phyloP scores from a whole-genome alignment of 192 early-diverging fungal genomes.

The Powellomyces hirtus region DNA sequence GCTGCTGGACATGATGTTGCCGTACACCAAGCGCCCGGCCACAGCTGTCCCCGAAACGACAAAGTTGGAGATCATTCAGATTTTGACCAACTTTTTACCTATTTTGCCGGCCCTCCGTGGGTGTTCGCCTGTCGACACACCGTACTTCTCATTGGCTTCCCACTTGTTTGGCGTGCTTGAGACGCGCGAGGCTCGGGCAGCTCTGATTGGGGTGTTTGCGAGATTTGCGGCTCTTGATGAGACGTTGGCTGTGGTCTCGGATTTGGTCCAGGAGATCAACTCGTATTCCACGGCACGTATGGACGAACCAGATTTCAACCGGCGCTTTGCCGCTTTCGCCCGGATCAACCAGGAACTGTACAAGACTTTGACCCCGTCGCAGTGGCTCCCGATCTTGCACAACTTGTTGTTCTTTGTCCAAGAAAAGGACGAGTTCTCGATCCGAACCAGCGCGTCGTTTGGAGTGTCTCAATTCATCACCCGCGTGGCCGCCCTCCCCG shows the following conservation, averaged over 20 bases:
- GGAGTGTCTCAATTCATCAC: slow-evolving; percentile 73
- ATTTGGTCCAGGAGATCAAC: slow-evolving; percentile 74
- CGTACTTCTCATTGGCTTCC: slow-evolving; percentile 67
- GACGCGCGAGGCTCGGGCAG: slow-evolving; percentile 58
- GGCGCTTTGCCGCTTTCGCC: slow-evolving; percentile 71
- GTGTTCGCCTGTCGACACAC: slow-evolving; percentile 17
- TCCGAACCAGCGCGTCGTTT: slow-evolving; percentile 77
- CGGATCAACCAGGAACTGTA: slow-evolving; percentile 70
- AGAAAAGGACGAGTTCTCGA: slow-evolving; percentile 82
- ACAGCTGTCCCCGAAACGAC: slow-evolving; percentile 71
- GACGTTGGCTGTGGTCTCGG: slow-evolving; percentile 48
- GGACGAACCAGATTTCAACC: slow-evolving; percentile 86
- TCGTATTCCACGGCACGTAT: slow-evolving; percentile 69
- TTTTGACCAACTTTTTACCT: slow-evolving; percentile 76
- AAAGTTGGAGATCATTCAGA: slow-evolving; percentile 80
- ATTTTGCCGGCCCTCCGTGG: slow-evolving; percentile 58
- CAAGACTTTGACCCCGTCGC: slow-evolving; percentile 55
- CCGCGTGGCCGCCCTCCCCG: slow-evolving; percentile 36
- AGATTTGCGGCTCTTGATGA: slow-evolving; percentile 64
- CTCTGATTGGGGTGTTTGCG: slow-evolving; percentile 62
- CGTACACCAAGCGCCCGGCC: slow-evolving; percentile 71
- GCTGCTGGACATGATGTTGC: slow-evolving; percentile 78
- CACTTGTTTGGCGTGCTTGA: slow-evolving; percentile 70
- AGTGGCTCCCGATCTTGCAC: slow-evolving; percentile 90
- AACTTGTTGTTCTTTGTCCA: slow-evolving; percentile 82